Evolutionary conservation across 2,329 filamentous ascomycete genomes (phyloP).

Genomic region (Aspergillus ibericus): DNA sequence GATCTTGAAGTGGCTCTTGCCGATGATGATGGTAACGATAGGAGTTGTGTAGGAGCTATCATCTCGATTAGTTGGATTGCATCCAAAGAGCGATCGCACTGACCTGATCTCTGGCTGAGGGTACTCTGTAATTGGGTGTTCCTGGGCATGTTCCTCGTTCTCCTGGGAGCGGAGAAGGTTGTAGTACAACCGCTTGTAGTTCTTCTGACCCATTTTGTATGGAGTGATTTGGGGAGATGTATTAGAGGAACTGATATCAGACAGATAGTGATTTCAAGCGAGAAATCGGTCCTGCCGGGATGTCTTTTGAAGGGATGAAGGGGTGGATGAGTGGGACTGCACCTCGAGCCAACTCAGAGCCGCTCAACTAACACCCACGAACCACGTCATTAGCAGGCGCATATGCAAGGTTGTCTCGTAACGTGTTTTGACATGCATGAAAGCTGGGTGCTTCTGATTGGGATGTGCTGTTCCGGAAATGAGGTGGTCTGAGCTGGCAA

Average conservation of each 20-base stretch:
- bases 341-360: neutral
- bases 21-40: neutral
- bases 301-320: neutral
- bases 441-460: neutral
- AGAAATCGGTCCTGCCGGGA: neutral
- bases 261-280: neutral
- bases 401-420: neutral
- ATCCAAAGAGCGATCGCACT: neutral
- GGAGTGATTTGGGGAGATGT: neutral
- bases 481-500: neutral
- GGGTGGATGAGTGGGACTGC: neutral
- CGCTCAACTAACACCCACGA: neutral
- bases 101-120: neutral
- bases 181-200: neutral
- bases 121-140: neutral
- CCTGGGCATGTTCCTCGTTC: neutral
- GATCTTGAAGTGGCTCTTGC: neutral
- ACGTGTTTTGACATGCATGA: neutral
- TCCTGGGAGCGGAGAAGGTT: neutral
- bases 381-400: neutral
- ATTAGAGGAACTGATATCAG: neutral
- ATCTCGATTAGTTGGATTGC: neutral
- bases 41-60: neutral
- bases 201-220: neutral
- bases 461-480: neutral